phyloP scores from a whole-genome alignment of 2,329 filamentous ascomycete genomes.

The Aspergillus sp. region DNA sequence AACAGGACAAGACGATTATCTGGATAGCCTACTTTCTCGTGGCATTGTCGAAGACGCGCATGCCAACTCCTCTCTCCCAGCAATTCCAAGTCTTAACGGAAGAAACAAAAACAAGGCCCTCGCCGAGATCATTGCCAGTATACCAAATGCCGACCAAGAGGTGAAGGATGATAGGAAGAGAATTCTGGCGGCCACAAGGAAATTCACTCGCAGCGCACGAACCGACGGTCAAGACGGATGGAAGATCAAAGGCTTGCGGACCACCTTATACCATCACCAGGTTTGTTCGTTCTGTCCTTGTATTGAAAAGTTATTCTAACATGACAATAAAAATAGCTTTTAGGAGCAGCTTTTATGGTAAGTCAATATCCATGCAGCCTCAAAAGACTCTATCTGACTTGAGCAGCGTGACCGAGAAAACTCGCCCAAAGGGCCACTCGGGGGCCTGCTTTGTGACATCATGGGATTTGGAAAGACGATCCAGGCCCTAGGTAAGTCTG shows the following conservation, averaged over 20 bases:
- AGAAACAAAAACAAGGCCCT: constrained; percentile 27
- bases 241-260: constrained; percentile 26
- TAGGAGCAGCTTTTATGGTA: constrained; percentile 31
- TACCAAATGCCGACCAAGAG: constrained; percentile 21
- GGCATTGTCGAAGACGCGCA: constrained; percentile 22
- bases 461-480: constrained; percentile 41
- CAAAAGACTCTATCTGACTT: constrained; percentile 7
- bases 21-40: constrained; percentile 13
- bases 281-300: constrained; percentile 8
- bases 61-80: constrained; percentile 15
- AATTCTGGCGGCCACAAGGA: constrained; percentile 21
- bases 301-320: neutral
- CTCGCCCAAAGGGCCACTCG: constrained; percentile 17
- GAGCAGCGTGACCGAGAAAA: constrained; percentile 27
- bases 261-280: constrained; percentile 32
- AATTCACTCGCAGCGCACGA: constrained; percentile 21
- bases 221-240: constrained; percentile 26
- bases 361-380: neutral
- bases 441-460: constrained; percentile 35
- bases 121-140: constrained; percentile 23
- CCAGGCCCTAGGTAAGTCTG: constrained; percentile 26
- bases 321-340: constrained; percentile 16
- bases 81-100: constrained; percentile 17
- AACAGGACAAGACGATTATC: constrained; percentile 1
- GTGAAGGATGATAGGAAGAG: constrained; percentile 18